Evolutionary conservation across 2,329 filamentous ascomycete species (phyloP), one percentile per base, ranked within the genome.

Genomic region (Sporothrix pallida): DNA sequence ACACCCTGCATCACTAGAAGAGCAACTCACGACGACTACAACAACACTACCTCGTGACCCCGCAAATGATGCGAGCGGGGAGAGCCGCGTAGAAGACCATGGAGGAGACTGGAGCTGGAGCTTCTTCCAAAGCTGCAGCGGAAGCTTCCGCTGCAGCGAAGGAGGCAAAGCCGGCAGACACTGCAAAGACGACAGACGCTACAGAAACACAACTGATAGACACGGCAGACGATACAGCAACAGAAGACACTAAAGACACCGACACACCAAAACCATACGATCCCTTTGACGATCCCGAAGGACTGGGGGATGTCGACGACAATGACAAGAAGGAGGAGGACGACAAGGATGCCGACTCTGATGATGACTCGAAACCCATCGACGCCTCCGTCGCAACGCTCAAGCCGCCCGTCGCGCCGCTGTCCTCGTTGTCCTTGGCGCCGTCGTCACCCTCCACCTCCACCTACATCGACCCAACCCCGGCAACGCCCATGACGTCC

Each of bases 381-480:
- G 72, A 73, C 23, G 73, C 86, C 67, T 86, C 86, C 4, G 82
- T 86, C 62, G 81, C 85, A 9, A 87, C 85, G 1, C 78, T 88
- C 67, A 86, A 84, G 75, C 86, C 72, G 1, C 31, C 68, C 4
- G 37, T 81, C 8, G 84, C 85, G 74, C 84, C 84, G 75, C 83
- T 88, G 71, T 83, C 84, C 37, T 84, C 87, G 31, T 84, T 87
- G 74, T 84, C 87, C 75, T 82, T 85, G 12, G 76, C 77, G n/a
- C 76, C 81, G 1, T 88, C 88, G 74, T 81, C 71, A 2, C 15
- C 89, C 75, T 87, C 89, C 76, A 81, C 86, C 12, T 77, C 76
- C 17, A 78, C 81, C 4, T 90, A 89, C 76, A 81, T 89, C 76
- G 88, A 90, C 77, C 87, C 88, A 26, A 89, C 88, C 7, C 87